Percentiles rank a stretch among this genome's conserved stretches.
These are phyloP conservation scores for Penicillium aurantiogriseum DNA, from an alignment of 2,329 filamentous ascomycete species.

Conservation along the genomic window DNA sequence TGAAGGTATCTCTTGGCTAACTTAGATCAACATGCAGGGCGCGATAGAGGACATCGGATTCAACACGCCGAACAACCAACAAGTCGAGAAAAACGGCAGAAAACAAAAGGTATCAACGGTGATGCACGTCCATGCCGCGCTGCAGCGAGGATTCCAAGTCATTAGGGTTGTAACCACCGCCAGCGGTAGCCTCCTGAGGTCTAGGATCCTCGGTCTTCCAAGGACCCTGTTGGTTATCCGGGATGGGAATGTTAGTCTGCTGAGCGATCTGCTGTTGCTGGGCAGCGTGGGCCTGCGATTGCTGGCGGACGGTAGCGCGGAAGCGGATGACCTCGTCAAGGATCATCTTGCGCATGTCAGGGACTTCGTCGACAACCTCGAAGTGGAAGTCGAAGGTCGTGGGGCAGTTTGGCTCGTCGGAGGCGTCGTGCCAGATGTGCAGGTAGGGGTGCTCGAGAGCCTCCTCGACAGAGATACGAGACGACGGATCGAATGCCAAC, in stretches of 20 bases:
- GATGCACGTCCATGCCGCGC: constrained; percentile 56
- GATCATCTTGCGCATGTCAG: constrained; percentile 96
- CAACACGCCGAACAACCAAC: constrained; percentile 14
- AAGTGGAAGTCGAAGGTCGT: constrained; percentile 98
- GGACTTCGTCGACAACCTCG: constrained; percentile 92
- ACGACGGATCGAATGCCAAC: constrained; percentile 93
- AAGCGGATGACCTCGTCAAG: constrained; percentile 90
- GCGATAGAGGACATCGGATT: constrained; percentile 13
- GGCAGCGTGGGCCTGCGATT: constrained; percentile 44
- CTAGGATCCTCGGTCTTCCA: constrained; percentile 61
- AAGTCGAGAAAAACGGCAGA: constrained; percentile 3
- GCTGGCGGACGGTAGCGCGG: constrained; percentile 60
- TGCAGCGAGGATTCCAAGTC: constrained; percentile 53
- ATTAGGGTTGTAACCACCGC: constrained; percentile 41
- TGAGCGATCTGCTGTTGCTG: constrained; percentile 44
- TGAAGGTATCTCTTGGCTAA: constrained; percentile 30
- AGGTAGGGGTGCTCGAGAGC: constrained; percentile 96
- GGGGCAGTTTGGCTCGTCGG: constrained; percentile 90
- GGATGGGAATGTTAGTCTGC: constrained; percentile 59
- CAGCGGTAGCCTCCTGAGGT: constrained; percentile 55
- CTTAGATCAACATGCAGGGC: constrained; percentile 27
- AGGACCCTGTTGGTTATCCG: constrained; percentile 56
- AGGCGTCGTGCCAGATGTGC: constrained; percentile 96
- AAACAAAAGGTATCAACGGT: constrained; percentile 15
- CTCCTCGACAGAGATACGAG: constrained; percentile 89